Base-by-base conservation (phyloP, 2,329 filamentous ascomycete genomes). In the Mariannaea elegans region DNA sequence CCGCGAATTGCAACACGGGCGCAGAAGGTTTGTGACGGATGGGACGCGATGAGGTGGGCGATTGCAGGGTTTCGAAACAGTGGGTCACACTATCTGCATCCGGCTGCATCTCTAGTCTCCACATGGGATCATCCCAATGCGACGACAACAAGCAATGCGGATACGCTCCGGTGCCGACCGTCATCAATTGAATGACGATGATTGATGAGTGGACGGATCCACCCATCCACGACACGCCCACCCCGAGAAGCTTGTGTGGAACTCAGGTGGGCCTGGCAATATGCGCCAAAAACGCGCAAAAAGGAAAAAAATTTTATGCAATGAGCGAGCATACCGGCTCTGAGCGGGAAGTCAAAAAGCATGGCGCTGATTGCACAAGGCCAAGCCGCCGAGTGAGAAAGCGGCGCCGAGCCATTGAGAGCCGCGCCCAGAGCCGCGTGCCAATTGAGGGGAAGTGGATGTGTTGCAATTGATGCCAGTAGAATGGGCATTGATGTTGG, bases 181-280 rank as follows among this genome's bases (percentile, higher is more conserved):
- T 54, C 49, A 59, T 59, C 56, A 48, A 59, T 59, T 49, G 49
- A 41, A 45, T 39, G 9, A 24, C 38, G 56, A 45, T 42, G 46
- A 50, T 45, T 51, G 56, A 44, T 21, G 49, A 53, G 47, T 58
- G 41, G 63, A 64, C 67, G 71, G 72, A 71, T 73, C 61, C 64
- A 61, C 60, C 62, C 65, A 68, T 59, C 55, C 60, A 34, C 41
- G 34, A 34, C 46, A 19, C 48, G 31, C 49, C 54, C 49, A 48
- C 56, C 31, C 42, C 56, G 34, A 42, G 38, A 54, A 75, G 73
- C 73, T 76, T 62, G 54, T 73, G 74, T 75, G 75, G 75, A 65
- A 58, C 69, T 44, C 31, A 59, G 23, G 64, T 64, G 64, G 64
- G 38, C 34, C 66, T 39, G 41, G 36, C 55, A 76, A 76, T 75